Conservation (phyloP, 352 stramenopile species). For the Globisporangium nunn region DNA sequence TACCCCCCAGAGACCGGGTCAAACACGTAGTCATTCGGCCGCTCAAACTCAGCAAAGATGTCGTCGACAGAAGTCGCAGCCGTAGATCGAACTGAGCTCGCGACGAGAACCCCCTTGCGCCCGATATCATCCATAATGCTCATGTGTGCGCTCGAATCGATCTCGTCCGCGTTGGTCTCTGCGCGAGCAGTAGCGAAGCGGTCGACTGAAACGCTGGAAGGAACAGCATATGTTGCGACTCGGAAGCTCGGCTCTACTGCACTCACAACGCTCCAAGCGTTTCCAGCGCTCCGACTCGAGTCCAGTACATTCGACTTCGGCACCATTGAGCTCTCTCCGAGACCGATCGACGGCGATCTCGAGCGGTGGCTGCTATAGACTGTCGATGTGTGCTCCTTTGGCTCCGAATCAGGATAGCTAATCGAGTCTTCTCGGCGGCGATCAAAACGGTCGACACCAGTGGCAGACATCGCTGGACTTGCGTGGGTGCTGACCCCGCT, state of each 20-base stretch:
- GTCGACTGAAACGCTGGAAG: constrained; percentile 17
- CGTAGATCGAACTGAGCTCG: constrained; percentile 3
- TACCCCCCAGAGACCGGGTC: constrained; percentile 52
- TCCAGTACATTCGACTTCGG: neutral
- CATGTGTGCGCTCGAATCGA: neutral
- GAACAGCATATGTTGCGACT: constrained; percentile 35
- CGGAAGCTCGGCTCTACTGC: constrained; percentile 17
- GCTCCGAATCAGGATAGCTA: constrained; percentile 1
- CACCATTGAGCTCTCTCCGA: constrained; percentile 7
- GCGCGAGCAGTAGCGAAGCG: constrained; percentile 6
- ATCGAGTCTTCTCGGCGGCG: constrained; percentile 13
- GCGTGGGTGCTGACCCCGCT: neutral
- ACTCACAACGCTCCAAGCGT: constrained; percentile 35
- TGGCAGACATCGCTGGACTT: constrained; percentile 5
- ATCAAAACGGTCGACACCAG: constrained; percentile 57
- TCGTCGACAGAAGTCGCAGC: constrained; percentile 56
- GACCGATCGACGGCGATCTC: constrained; percentile 11
- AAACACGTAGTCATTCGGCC: constrained; percentile 72
- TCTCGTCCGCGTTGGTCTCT: neutral
- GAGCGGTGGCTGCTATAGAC: constrained; percentile 4
- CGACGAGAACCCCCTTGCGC: neutral
- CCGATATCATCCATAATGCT: constrained; percentile 70
- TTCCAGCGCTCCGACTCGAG: constrained; percentile 10
- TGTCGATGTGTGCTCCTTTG: neutral
- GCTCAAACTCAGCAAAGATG: constrained; percentile 72